Conservation (phyloP, 2,329 filamentous ascomycete genomes). For the Calonectria fujianensis region DNA sequence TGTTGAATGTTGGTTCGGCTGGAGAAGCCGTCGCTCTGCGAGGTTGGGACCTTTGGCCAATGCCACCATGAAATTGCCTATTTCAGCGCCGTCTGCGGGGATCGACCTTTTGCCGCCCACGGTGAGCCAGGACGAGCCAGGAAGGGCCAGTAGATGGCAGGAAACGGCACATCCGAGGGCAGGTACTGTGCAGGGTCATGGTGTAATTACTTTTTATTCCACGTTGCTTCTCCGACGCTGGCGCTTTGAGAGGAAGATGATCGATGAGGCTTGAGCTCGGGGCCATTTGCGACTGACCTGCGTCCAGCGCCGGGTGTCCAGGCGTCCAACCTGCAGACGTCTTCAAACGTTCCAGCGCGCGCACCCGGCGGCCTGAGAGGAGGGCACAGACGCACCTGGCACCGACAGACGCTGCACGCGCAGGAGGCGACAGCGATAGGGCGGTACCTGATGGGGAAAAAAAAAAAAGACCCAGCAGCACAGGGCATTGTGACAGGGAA, state of each 20-base stretch:
- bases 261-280: neutral
- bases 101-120: conserved; percentile 28
- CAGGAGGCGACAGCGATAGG: conserved; percentile 6
- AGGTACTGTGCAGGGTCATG: conserved; percentile 11
- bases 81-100: conserved; percentile 33
- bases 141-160: conserved; percentile 19
- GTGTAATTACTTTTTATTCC: conserved; percentile 12
- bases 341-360: conserved; percentile 27
- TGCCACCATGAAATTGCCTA: conserved; percentile 26
- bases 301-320: conserved; percentile 8
- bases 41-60: conserved; percentile 5
- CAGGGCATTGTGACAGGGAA: conserved; percentile 7
- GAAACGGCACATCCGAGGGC: conserved; percentile 21
- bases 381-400: conserved; percentile 7
- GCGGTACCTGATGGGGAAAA: conserved; percentile 2
- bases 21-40: neutral
- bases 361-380: conserved; percentile 7
- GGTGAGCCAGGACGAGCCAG: neutral
- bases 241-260: neutral
- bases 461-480: neutral
- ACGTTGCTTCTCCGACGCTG: conserved; percentile 16
- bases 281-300: conserved; percentile 23
- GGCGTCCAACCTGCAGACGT: neutral
- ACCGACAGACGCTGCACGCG: conserved; percentile 22
- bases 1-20: conserved; percentile 14